These are phyloP conservation scores for Backusella luteola DNA, from an alignment of 192 early-diverging fungal species.

Conservation along the genomic window DNA sequence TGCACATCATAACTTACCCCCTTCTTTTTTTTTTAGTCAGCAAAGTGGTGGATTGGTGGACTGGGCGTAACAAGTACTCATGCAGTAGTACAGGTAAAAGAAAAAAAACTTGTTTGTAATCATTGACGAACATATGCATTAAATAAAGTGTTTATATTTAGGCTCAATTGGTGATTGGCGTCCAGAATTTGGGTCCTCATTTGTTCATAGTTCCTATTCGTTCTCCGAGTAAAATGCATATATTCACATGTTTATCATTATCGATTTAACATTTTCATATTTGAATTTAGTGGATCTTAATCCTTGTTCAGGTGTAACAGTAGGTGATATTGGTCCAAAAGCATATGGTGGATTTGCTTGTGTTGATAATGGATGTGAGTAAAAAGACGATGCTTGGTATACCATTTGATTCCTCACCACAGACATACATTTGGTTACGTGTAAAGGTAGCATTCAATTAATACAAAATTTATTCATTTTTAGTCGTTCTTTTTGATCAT, in stretches of 20 bases:
- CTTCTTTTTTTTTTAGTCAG: constrained; percentile 20
- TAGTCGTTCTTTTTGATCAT: constrained; percentile 62
- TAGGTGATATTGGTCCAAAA: constrained; percentile 85
- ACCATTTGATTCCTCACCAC: background rate
- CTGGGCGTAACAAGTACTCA: constrained; percentile 68
- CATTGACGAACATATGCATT: too few relatives aligned
- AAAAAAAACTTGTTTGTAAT: background rate
- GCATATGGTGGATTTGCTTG: constrained; percentile 57
- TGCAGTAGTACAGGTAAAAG: constrained; percentile 61
- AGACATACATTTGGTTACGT: background rate
- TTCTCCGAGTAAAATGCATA: constrained; percentile 36
- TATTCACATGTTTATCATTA: background rate
- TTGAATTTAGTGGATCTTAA: constrained; percentile 51
- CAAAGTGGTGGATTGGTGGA: constrained; percentile 82
- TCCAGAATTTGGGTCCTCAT: constrained; percentile 67
- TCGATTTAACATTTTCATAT: background rate
- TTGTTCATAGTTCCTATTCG: constrained; percentile 78
- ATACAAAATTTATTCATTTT: background rate
- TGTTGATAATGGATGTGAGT: constrained; percentile 78
- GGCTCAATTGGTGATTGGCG: constrained; percentile 67
- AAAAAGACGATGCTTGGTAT: background rate
- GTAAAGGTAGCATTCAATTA: background rate
- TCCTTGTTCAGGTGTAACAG: constrained; percentile 67
- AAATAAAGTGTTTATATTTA: background rate
- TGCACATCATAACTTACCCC: too few relatives aligned